Evolutionary conservation across 331 rosid genomes (phyloP).

Genomic region (Quercus phellos): DNA sequence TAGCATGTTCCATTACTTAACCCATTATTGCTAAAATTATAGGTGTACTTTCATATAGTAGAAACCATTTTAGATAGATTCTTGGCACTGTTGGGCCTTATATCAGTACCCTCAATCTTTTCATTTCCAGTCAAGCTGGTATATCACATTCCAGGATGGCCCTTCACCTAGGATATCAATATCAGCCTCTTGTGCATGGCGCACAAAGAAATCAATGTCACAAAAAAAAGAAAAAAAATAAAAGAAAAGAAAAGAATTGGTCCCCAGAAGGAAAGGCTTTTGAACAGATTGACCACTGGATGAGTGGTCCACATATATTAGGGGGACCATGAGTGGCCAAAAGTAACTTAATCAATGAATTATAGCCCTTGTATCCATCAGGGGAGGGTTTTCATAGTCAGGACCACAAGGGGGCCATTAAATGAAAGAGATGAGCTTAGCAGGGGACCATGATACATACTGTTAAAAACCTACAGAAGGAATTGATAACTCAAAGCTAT

Average conservation of each 20-base stretch:
- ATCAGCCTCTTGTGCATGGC: conserved; percentile 14
- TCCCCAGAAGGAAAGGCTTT: conserved; percentile 12
- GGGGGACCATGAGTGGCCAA: conserved; percentile 35
- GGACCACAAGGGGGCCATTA: conserved; percentile 24
- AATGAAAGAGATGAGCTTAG: conserved; percentile 15
- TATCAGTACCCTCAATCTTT: too few species aligned
- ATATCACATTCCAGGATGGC: not conserved
- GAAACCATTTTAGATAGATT: too few species aligned
- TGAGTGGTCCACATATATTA: conserved; percentile 31
- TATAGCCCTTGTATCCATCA: conserved; percentile 28
- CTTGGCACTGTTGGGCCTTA: too few species aligned
- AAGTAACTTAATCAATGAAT: conserved; percentile 36
- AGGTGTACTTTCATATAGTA: not conserved
- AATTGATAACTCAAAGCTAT: conserved; percentile 42
- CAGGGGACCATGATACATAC: conserved; percentile 24
- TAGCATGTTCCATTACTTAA: not conserved
- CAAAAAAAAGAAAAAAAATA: too few species aligned
- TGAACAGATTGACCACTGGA: conserved; percentile 3
- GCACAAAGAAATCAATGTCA: conserved; percentile 24
- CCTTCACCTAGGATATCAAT: conserved; percentile 11
- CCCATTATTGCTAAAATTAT: not conserved
- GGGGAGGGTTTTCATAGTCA: not conserved
- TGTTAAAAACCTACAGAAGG: conserved; percentile 31
- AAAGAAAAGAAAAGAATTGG: conserved; percentile 3
- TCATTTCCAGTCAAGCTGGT: not conserved